Base-by-base conservation (phyloP, 495 filamentous ascomycete species). In the Alectoria sarmentosa region DNA sequence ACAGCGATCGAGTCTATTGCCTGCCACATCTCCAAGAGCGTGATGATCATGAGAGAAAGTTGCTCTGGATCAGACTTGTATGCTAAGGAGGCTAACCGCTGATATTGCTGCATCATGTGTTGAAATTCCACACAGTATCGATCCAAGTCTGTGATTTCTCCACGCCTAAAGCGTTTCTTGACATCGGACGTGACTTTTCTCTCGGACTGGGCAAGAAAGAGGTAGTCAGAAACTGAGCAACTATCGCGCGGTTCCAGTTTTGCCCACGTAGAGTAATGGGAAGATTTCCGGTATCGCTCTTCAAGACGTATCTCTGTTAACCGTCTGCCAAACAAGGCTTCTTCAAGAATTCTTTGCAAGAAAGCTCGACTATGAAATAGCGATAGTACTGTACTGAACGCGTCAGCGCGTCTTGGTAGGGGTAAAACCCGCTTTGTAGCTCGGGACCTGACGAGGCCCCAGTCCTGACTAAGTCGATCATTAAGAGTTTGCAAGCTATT, bases 11-110 rank as follows among this genome's bases (percentile, higher is more conserved):
- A 79, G 9, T 71, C 70, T 4, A 71, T 58, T 4, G 36, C 56
- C 14, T 77, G 74, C 86, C 87, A 90, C 0, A 90, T 65, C 34
- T 89, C 85, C 62, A 88, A 70, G 6, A 82, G 70, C 0, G 78
- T 84, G 26, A 90, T 76, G 3, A 84, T 46, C 84, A 90, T 85
- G 0, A 81, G 57, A 1, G 87, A 90, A 4, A 78, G 67, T 0
- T 69, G 74, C 68, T 83, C 83, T 0, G 62, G 59, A 63, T 83
- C 75, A 5, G 61, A 67, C 13, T 79, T 73, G 66, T 85, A 87
- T 10, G 71, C 69, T 21, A 67, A 65, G 8, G 65, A 73, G 26
- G 76, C 72, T 13, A 61, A 36, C 1, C 36, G 58, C 4, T 84
- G 59, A 41, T 80, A 77, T 0, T 63, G 32, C 0, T 67, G 39